phyloP scores from a whole-genome alignment of 371 early-diverging fungal genomes.

The Mucor saturninus region DNA sequence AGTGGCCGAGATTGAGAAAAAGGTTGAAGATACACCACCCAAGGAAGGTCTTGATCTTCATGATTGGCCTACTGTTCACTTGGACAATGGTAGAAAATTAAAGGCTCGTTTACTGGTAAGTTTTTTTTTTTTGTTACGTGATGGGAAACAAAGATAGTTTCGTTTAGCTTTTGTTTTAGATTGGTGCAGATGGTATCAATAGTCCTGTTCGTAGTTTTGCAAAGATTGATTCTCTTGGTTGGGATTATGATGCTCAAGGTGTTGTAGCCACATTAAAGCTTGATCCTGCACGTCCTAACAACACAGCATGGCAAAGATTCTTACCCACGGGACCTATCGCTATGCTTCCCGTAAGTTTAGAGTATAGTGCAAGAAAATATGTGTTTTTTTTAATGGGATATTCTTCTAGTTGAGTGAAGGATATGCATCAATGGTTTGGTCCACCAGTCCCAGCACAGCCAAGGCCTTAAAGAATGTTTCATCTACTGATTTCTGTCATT shows the following conservation, averaged over 20 bases:
- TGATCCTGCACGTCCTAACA: slow-evolving; percentile 50
- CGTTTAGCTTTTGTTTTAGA: slow-evolving; percentile 24
- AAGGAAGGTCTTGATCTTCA: slow-evolving; percentile 42
- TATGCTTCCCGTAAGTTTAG: slow-evolving; percentile 77
- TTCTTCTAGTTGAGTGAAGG: slow-evolving; percentile 59
- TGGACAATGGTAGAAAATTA: slow-evolving; percentile 60
- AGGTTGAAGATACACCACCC: neutral
- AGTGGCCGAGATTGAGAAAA: slow-evolving; percentile 54
- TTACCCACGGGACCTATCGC: slow-evolving; percentile 95
- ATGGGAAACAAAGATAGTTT: neutral
- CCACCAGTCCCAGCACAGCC: slow-evolving; percentile 70
- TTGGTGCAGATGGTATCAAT: slow-evolving; percentile 94
- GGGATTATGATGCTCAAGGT: slow-evolving; percentile 88
- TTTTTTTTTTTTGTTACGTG: neutral
- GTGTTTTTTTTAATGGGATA: slow-evolving; percentile 31
- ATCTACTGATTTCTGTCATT: slow-evolving; percentile 60
- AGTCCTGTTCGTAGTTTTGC: slow-evolving; percentile 87
- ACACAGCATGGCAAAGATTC: slow-evolving; percentile 92
- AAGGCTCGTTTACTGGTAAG: slow-evolving; percentile 64
- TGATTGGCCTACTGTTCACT: slow-evolving; percentile 68
- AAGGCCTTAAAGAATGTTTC: slow-evolving; percentile 67
- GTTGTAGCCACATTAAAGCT: slow-evolving; percentile 87
- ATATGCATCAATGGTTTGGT: slow-evolving; percentile 92
- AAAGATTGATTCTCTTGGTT: slow-evolving; percentile 82
- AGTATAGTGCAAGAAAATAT: neutral